Conservation (phyloP, 352 stramenopile species). For the Pythium grandisporangium region DNA sequence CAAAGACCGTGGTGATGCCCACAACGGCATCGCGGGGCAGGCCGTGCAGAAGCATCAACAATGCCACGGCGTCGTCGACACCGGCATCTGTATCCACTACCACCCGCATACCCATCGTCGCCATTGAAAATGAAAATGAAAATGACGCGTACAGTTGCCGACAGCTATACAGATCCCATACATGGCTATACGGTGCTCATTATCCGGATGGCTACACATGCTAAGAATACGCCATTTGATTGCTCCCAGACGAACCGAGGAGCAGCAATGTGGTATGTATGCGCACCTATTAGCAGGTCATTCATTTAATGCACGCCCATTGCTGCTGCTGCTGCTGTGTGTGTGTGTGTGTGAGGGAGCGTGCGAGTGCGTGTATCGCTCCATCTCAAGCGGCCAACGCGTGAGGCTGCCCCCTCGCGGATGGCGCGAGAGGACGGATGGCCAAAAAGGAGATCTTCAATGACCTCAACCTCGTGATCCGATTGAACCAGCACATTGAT, state of each 20-base stretch:
- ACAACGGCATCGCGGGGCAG: conserved; percentile 45
- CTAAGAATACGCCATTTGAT: too few relatives aligned
- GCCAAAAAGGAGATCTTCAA: conserved; percentile 56
- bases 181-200: too few relatives aligned
- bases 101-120: conserved; percentile 20
- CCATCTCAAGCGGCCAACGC: too few relatives aligned
- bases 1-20: conserved; percentile 73
- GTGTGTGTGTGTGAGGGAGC: too few relatives aligned
- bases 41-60: conserved; percentile 63
- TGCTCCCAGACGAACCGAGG: too few relatives aligned
- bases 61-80: conserved; percentile 67
- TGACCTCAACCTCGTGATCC: conserved; percentile 60
- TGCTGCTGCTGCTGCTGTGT: too few relatives aligned
- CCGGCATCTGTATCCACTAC: conserved; percentile 76
- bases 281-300: too few relatives aligned
- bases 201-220: too few relatives aligned
- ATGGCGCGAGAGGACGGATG: conserved; percentile 7
- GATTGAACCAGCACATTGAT: conserved; percentile 63
- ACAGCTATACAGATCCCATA: too few relatives aligned
- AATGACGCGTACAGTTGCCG: not conserved
- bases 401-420: not conserved
- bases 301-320: too few relatives aligned
- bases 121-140: not conserved
- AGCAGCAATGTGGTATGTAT: too few relatives aligned
- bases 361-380: too few relatives aligned